A percentile compares a stretch with the other conserved stretches of the same genome.
These are phyloP conservation scores for Liquidambar formosana DNA, from an alignment of 164 flowering plant genomes.

Conservation along the genomic window DNA sequence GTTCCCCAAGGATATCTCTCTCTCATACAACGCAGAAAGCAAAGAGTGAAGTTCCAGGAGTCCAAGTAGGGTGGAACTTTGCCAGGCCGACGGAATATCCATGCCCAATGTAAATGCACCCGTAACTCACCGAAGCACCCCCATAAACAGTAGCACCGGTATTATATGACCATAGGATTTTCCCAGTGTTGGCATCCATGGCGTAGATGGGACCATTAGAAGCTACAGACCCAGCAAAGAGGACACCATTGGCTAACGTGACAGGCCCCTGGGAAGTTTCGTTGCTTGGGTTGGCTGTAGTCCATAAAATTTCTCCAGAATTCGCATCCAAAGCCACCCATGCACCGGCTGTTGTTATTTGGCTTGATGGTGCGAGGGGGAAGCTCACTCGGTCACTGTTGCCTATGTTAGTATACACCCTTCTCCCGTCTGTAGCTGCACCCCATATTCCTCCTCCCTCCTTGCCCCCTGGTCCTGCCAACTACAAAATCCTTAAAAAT, in stretches of 20 bases:
- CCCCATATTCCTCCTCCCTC: conserved; percentile 61
- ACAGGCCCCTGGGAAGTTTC: conserved; percentile 38
- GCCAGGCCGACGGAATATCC: conserved; percentile 39
- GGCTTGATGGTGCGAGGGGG: conserved; percentile 41
- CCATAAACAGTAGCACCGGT: conserved; percentile 58
- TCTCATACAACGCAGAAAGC: conserved; percentile 31
- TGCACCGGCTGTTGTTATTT: conserved; percentile 43
- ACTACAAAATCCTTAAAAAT: conserved; percentile 11
- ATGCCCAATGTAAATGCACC: conserved; percentile 46
- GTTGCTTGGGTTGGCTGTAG: conserved; percentile 48
- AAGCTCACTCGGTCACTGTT: conserved; percentile 26
- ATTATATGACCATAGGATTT: conserved; percentile 36
- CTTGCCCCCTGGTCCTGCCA: conserved; percentile 49
- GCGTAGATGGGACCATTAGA: conserved; percentile 45
- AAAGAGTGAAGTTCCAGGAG: conserved; percentile 42
- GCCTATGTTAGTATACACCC: conserved; percentile 47
- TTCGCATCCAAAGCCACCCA: conserved; percentile 59
- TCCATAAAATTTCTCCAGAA: conserved; percentile 43
- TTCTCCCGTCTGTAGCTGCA: conserved; percentile 44
- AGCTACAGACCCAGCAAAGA: conserved; percentile 45
- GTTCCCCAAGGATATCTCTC: background rate
- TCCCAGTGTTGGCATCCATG: conserved; percentile 42
- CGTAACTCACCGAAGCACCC: conserved; percentile 42
- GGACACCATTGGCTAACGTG: conserved; percentile 44
- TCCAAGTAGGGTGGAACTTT: conserved; percentile 28